These are phyloP conservation scores for Fusarium fujikuroi DNA, from an alignment of 2,329 filamentous ascomycete species.

Conservation along the genomic window DNA sequence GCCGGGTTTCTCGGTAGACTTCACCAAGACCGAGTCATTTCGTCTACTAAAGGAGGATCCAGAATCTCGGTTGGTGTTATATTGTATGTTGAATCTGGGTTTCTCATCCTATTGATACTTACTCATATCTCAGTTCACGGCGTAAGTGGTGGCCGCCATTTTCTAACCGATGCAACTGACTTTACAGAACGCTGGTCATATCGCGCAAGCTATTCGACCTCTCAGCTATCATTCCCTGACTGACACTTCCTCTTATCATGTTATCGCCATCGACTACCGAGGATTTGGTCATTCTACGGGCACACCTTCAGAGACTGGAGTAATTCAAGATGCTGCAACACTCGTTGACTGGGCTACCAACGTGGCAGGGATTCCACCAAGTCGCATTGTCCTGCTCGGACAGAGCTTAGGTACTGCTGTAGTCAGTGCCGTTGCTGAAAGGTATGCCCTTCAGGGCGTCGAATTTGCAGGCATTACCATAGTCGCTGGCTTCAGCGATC, in stretches of 20 bases:
- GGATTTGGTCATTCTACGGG: conserved; percentile 87
- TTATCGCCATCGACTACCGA: conserved; percentile 91
- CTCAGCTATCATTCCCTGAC: conserved; percentile 81
- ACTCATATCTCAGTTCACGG: conserved; percentile 65
- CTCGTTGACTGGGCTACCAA: conserved; percentile 78
- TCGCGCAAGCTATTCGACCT: conserved; percentile 82
- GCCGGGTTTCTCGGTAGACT: conserved; percentile 61
- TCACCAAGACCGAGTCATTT: conserved; percentile 69
- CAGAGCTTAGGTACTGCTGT: conserved; percentile 92
- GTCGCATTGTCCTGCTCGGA: conserved; percentile 82
- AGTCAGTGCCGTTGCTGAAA: conserved; percentile 76
- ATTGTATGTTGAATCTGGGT: conserved; percentile 59
- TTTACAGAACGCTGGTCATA: conserved; percentile 80
- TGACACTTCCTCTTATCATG: conserved; percentile 78
- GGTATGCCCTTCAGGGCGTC: conserved; percentile 68
- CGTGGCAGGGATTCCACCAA: conserved; percentile 71
- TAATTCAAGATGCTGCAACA: conserved; percentile 82
- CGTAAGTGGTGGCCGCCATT: conserved; percentile 55
- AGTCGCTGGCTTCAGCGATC: conserved; percentile 80
- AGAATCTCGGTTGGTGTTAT: conserved; percentile 70
- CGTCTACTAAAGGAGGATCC: conserved; percentile 71
- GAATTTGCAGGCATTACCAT: conserved; percentile 85
- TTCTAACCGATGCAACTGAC: conserved; percentile 26
- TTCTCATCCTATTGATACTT: not conserved
- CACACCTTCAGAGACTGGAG: conserved; percentile 79